Evolutionary conservation across 129 eudicot species (phyloP).

Genomic region (sunflower (Helianthus annuus)): HanXRQr2.0-SUNRISE NC_035435.2:169558832-169559331

Average conservation of each 20-base stretch:
- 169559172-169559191: too few relatives aligned
- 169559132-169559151: conserved; percentile 11
- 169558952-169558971: conserved; percentile 25
- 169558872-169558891: background rate
- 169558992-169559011: conserved; percentile 18
- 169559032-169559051: conserved; percentile 21
- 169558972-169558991: background rate
- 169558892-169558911: background rate
- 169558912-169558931: background rate
- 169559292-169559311: too few relatives aligned
- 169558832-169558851: too few relatives aligned
- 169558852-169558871: background rate
- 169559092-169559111: conserved; percentile 1
- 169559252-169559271: too few relatives aligned
- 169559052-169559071: background rate
- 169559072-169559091: conserved; percentile 11
- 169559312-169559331: too few relatives aligned
- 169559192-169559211: background rate
- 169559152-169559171: conserved; percentile 22
- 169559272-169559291: too few relatives aligned
- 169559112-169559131: background rate
- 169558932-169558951: background rate
- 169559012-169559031: background rate
- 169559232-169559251: background rate
- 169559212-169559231: conserved; percentile 16